Base-by-base conservation (phyloP, 495 filamentous ascomycete species). In the Aspergillus asperescens region DNA sequence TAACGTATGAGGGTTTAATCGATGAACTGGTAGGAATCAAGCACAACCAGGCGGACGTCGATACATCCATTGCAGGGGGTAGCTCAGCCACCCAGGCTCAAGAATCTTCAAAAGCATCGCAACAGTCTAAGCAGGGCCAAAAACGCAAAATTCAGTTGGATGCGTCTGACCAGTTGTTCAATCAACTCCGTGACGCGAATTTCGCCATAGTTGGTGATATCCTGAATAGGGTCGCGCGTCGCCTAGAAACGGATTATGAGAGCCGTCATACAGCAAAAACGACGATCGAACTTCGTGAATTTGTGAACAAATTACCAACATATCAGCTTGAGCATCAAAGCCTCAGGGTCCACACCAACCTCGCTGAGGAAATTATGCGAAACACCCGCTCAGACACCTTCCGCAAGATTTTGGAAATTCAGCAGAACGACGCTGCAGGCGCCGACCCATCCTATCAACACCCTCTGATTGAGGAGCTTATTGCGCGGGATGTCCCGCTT, bases 1-100 rank as follows among this genome's bases (percentile, higher is more conserved):
- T 99, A 34, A 99, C 94, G 7, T 99, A 99, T 61, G 91, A 97
- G 71, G 94, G 94, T 0, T 67, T 99, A 24, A 87, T 99, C 44
- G 94, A 99, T 65, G 94, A 99, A 69, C 80, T 89, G 29, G 94
- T 95, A 55, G 86, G 87, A 41, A 92, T 99, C 52, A 79, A 86
- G 52, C 68, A 85, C 52, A 96, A 92, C 66, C 88, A 95, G 66
- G 85, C 89, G 35, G 91, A 97, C 60, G 81, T 97, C n/a, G 92
- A 96, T 60, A 84, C 89, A 20, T 88, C 91, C 12, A 85, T 99
- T 45, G 83, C 95, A 12, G 93, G 94, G 5, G 79, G 81, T 45
- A 77, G 85, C 10, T 68, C 82, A 19, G 80, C 77, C 35, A 66
- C 73, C 18, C 78, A 75, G 53, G 77, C 64, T 19, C 70, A 81